Conservation (phyloP, 306 rosid species). For the Glycyrrhiza uralensis region DNA sequence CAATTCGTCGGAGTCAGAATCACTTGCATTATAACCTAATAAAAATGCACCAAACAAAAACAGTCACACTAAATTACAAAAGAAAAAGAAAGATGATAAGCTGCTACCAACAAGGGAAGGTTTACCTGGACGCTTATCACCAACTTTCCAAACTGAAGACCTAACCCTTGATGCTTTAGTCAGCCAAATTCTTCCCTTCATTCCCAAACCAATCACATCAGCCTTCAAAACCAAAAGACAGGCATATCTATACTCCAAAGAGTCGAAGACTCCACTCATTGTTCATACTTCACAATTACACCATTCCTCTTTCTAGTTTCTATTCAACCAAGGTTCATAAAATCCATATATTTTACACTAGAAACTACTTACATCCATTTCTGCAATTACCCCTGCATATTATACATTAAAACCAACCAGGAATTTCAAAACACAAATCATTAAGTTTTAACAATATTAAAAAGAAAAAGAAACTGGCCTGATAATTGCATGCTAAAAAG, state of each 20-base stretch:
- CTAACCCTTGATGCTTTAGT: constrained; percentile 80
- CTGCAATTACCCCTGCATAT: background rate
- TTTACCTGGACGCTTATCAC: constrained; percentile 89
- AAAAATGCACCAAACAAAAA: constrained; percentile 7
- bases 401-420: constrained; percentile 16
- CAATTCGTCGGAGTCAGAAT: constrained; percentile 87
- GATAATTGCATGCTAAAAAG: background rate
- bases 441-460: background rate
- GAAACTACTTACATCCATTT: background rate
- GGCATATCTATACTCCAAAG: constrained; percentile 6
- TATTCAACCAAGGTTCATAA: constrained; percentile 4
- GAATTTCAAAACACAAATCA: constrained; percentile 10
- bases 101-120: background rate
- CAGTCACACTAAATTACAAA: background rate
- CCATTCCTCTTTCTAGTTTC: background rate
- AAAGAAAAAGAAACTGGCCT: background rate
- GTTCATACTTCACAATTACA: constrained; percentile 6
- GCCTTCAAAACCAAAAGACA: background rate
- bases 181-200: constrained; percentile 85
- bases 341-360: constrained; percentile 17
- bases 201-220: constrained; percentile 27
- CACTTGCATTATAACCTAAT: constrained; percentile 91
- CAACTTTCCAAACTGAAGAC: constrained; percentile 88
- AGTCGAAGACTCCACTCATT: constrained; percentile 6
- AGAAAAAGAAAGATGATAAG: background rate